Percentiles rank a stretch among this genome's conserved stretches.
phyloP scores from a whole-genome alignment of 2,329 filamentous ascomycete genomes.

The Colletotrichum sojae region DNA sequence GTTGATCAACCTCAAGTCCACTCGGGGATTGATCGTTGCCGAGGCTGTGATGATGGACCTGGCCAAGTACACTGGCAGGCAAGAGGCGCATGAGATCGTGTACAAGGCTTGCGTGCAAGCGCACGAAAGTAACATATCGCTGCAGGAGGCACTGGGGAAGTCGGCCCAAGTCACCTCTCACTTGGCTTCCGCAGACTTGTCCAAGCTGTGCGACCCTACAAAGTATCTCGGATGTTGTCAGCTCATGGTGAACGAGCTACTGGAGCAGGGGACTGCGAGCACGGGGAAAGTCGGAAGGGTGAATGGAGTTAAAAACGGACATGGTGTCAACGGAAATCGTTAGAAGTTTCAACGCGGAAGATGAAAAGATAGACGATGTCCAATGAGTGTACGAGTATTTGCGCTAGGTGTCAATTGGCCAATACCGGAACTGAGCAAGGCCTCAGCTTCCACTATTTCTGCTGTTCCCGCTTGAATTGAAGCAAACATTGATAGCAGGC shows the following conservation, averaged over 20 bases:
- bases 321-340: too few relatives aligned
- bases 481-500: too few relatives aligned
- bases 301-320: not conserved
- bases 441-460: too few relatives aligned
- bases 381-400: too few relatives aligned
- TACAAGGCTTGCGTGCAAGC: conserved; percentile 67
- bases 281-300: not conserved
- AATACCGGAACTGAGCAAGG: too few relatives aligned
- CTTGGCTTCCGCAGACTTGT: conserved; percentile 47
- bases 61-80: conserved; percentile 65
- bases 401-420: too few relatives aligned
- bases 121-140: conserved; percentile 58
- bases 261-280: conserved; percentile 1
- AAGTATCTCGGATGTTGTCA: conserved; percentile 40
- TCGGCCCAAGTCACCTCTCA: conserved; percentile 57
- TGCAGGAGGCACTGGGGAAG: conserved; percentile 59
- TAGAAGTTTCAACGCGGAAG: too few relatives aligned
- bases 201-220: conserved; percentile 44
- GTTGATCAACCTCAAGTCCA: conserved; percentile 65
- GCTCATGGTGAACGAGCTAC: conserved; percentile 39
- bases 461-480: too few relatives aligned
- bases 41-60: conserved; percentile 75
- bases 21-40: conserved; percentile 67
- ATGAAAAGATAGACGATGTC: too few relatives aligned
- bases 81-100: conserved; percentile 68